These are phyloP conservation scores for Diaporthe nobilis DNA, from an alignment of 2,329 filamentous ascomycete genomes.

Conservation along the genomic window DNA sequence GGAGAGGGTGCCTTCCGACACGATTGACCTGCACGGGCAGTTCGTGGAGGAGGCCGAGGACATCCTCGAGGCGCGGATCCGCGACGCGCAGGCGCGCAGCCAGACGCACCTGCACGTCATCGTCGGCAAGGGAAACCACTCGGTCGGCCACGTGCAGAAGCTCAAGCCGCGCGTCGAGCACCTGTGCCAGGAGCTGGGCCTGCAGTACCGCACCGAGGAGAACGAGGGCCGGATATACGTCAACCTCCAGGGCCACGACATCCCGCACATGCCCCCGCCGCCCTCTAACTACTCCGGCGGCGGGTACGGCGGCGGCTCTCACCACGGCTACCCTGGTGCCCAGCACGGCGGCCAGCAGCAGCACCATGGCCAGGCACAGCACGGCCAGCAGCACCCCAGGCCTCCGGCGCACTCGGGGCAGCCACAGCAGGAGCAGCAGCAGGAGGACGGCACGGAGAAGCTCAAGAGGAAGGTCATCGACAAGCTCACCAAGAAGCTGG, in stretches of 20 bases:
- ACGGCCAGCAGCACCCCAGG: slow-evolving; percentile 57
- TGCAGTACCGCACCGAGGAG: slow-evolving; percentile 87
- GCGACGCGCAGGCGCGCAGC: slow-evolving; percentile 79
- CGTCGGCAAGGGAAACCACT: slow-evolving; percentile 96
- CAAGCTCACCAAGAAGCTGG: slow-evolving; percentile 74
- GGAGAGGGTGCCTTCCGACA: slow-evolving; percentile 81
- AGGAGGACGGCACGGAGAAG: slow-evolving; percentile 70
- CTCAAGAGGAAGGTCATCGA: slow-evolving; percentile 73
- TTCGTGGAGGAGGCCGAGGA: slow-evolving; percentile 96
- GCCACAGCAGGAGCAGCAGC: slow-evolving; percentile 54
- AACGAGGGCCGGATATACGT: slow-evolving; percentile 93
- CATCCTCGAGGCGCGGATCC: slow-evolving; percentile 88
- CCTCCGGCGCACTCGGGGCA: slow-evolving; percentile 50
- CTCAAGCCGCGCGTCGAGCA: slow-evolving; percentile 95
- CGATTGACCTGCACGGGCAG: slow-evolving; percentile 94
- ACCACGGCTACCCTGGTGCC: slow-evolving; percentile 52
- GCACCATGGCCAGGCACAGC: slow-evolving; percentile 61
- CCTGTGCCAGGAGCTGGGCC: slow-evolving; percentile 84
- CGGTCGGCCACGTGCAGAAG: slow-evolving; percentile 85
- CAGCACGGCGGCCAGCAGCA: slow-evolving; percentile 58
- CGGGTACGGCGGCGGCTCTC: slow-evolving; percentile 52
- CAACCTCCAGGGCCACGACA: slow-evolving; percentile 82
- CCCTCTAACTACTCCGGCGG: slow-evolving; percentile 62
- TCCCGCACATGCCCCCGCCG: slow-evolving; percentile 57
- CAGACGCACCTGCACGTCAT: slow-evolving; percentile 93